phyloP scores from a whole-genome alignment of 306 rosid genomes.

The Cicer bijugum region DNA sequence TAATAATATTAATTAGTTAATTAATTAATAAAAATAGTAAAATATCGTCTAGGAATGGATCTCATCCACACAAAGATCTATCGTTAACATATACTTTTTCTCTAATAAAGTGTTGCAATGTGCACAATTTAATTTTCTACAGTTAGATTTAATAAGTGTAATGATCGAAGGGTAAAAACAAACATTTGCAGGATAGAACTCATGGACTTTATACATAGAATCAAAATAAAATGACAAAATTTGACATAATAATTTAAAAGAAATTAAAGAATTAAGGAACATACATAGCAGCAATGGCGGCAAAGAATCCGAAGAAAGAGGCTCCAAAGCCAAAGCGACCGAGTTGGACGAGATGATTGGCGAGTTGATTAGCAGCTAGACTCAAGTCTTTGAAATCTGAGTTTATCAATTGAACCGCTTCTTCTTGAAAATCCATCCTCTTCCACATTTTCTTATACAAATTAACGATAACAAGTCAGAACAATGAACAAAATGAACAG shows the following conservation, averaged over 20 bases:
- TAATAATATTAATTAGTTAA: too few relatives aligned
- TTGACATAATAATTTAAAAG: too few relatives aligned
- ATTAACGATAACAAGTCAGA: not conserved
- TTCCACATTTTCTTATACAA: conserved; percentile 34
- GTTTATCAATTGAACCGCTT: conserved; percentile 49
- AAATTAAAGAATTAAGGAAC: not conserved
- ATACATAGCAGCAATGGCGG: conserved; percentile 81
- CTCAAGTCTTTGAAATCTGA: conserved; percentile 68
- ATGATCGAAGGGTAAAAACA: too few relatives aligned
- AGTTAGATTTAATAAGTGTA: too few relatives aligned
- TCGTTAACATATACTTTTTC: too few relatives aligned
- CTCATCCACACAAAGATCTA: not conserved
- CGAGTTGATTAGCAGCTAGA: conserved; percentile 58
- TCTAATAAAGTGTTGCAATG: too few relatives aligned
- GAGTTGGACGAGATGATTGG: conserved; percentile 61
- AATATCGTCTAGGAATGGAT: conserved; percentile 1
- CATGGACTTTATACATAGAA: too few relatives aligned
- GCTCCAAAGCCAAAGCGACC: conserved; percentile 67
- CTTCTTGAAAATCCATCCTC: conserved; percentile 43
- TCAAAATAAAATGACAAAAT: too few relatives aligned
- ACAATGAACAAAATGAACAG: not conserved
- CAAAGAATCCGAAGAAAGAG: conserved; percentile 68
- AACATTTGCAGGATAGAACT: too few relatives aligned
- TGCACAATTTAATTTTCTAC: too few relatives aligned
- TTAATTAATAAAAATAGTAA: too few relatives aligned